A percentile compares a stretch with the other conserved stretches of the same genome.
Evolutionary conservation across 495 filamentous ascomycete genomes (phyloP).

Genomic region (Daldinia concentrica): DNA sequence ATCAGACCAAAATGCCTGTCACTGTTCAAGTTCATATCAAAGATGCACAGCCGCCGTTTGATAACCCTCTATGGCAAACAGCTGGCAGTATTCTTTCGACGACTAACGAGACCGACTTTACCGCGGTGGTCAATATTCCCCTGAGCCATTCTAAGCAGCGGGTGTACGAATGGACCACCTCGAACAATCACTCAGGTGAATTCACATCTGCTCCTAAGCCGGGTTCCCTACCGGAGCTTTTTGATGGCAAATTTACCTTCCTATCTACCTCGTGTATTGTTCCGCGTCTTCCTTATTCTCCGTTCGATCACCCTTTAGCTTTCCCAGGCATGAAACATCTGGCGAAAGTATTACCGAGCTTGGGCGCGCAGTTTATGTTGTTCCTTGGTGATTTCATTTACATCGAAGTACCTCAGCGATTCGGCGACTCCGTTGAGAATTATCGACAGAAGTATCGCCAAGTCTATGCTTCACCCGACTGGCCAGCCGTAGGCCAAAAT

Average conservation of each 20-base stretch:
- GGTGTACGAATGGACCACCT: slow-evolving; percentile 81
- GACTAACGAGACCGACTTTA: slow-evolving; percentile 82
- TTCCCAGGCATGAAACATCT: slow-evolving; percentile 81
- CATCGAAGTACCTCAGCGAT: slow-evolving; percentile 85
- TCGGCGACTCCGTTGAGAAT: slow-evolving; percentile 73
- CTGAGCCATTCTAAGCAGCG: slow-evolving; percentile 63
- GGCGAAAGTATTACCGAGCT: slow-evolving; percentile 66
- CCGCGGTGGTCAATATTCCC: slow-evolving; percentile 68
- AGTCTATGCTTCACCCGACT: slow-evolving; percentile 92
- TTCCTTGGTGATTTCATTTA: slow-evolving; percentile 99
- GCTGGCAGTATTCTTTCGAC: slow-evolving; percentile 71
- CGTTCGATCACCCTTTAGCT: slow-evolving; percentile 79
- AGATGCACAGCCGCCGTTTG: slow-evolving; percentile 56
- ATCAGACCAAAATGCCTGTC: slow-evolving; percentile 76
- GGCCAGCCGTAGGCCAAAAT: slow-evolving; percentile 70
- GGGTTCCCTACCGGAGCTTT: slow-evolving; percentile 66
- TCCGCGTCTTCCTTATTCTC: slow-evolving; percentile 85
- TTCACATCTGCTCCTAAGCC: slow-evolving; percentile 72
- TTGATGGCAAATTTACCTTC: slow-evolving; percentile 78
- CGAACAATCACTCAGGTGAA: slow-evolving; percentile 81
- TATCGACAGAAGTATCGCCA: slow-evolving; percentile 93
- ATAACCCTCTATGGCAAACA: slow-evolving; percentile 68
- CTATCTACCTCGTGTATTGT: slow-evolving; percentile 92
- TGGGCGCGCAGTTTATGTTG: slow-evolving; percentile 88
- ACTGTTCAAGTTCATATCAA: slow-evolving; percentile 66